These are phyloP conservation scores for Trichoderma sp. DNA, from an alignment of 2,329 filamentous ascomycete genomes.

Conservation along the genomic window DNA sequence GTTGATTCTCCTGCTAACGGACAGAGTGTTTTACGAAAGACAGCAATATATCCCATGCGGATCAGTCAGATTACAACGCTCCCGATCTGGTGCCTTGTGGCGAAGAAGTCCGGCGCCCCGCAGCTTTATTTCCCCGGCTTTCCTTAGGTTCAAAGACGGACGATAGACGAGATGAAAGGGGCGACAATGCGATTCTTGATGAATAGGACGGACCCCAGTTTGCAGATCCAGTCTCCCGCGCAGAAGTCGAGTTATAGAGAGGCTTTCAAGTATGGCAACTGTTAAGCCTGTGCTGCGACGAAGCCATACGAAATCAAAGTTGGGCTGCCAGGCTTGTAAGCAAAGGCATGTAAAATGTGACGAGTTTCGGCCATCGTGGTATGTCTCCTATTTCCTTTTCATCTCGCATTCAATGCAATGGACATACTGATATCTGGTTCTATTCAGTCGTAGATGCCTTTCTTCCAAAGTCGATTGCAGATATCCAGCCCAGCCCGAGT, in stretches of 20 bases:
- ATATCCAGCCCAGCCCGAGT: constrained; percentile 1
- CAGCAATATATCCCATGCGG: constrained; percentile 7
- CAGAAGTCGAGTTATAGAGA: no score
- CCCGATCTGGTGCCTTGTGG: not conserved
- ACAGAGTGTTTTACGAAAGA: constrained; percentile 13
- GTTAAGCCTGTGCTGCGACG: constrained; percentile 13
- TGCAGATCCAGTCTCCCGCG: not conserved
- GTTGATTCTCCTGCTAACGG: not conserved
- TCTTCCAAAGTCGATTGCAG: constrained; percentile 11
- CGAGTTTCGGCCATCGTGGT: constrained; percentile 21
- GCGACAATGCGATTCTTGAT: constrained; percentile 9
- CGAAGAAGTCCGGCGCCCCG: not conserved
- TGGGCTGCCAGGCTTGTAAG: constrained; percentile 21
- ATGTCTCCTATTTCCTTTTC: not conserved
- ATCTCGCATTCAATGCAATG: not conserved
- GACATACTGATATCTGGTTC: not conserved
- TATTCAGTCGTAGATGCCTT: constrained; percentile 9
- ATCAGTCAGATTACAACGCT: not conserved
- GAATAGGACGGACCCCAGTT: constrained; percentile 3
- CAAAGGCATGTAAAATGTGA: constrained; percentile 18
- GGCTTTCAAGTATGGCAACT: not conserved
- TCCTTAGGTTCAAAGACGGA: not conserved
- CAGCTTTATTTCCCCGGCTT: not conserved
- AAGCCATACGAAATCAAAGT: constrained; percentile 23
- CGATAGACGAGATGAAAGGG: not conserved